Percentiles rank a stretch among this genome's conserved stretches.
Evolutionary conservation across 805 yeast genomes (phyloP).

Genomic region (Saccharomycopsis sp.): DNA sequence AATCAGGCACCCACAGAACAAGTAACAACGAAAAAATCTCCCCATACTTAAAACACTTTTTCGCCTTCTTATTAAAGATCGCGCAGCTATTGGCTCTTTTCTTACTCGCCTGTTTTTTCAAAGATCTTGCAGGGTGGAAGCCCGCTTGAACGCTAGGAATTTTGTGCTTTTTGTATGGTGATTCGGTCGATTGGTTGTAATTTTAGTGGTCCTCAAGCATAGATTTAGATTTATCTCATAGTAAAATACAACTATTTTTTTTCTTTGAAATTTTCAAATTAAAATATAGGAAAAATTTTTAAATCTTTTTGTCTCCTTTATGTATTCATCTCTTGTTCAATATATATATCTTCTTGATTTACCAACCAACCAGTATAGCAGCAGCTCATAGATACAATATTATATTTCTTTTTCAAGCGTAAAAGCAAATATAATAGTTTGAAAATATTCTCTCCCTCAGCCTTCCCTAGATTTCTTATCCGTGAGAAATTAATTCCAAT

Average conservation of each 20-base stretch:
- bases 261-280: not conserved
- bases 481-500: not conserved
- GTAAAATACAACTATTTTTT: not conserved
- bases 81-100: not conserved
- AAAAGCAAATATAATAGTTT: not conserved
- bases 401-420: not conserved
- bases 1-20: not conserved
- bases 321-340: not conserved
- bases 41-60: not conserved
- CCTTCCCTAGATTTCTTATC: not conserved
- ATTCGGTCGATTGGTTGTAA: not conserved
- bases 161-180: not conserved
- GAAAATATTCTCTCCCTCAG: not conserved
- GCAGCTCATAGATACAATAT: not conserved
- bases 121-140: not conserved
- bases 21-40: not conserved
- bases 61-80: slow-evolving; percentile 1
- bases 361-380: not conserved
- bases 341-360: not conserved
- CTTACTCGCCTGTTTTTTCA: not conserved
- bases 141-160: not conserved
- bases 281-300: too few relatives aligned
- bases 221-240: not conserved
- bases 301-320: not conserved
- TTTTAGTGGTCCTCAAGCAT: not conserved